phyloP scores from a whole-genome alignment of 106 monocot genomes.

The Dactylorhiza incarnata region DNA sequence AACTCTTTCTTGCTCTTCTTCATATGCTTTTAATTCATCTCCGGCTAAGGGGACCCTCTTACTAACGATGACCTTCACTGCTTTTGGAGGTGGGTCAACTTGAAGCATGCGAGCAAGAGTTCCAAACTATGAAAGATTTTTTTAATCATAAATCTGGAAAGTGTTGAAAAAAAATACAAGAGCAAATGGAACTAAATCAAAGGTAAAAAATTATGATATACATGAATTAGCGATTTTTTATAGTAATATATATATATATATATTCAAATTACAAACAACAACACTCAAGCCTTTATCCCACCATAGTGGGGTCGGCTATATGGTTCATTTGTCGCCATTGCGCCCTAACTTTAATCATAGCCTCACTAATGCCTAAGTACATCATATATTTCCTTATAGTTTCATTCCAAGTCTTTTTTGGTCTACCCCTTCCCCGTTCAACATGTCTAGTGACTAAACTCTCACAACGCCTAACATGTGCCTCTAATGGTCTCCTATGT shows the following conservation, averaged over 20 bases:
- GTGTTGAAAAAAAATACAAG: background rate
- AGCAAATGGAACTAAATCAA: background rate
- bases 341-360: too few species aligned
- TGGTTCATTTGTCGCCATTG: too few species aligned
- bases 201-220: background rate
- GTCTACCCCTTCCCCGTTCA: too few species aligned
- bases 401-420: too few species aligned
- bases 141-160: conserved; percentile 5
- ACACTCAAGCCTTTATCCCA: too few species aligned
- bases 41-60: conserved; percentile 89
- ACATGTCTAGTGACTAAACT: too few species aligned
- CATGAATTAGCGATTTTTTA: conserved; percentile 1
- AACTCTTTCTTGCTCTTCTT: conserved; percentile 75
- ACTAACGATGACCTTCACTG: conserved; percentile 88
- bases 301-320: too few species aligned
- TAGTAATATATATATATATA: too few species aligned
- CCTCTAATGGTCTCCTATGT: too few species aligned
- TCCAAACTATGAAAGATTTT: conserved; percentile 66
- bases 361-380: too few species aligned
- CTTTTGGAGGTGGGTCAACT: conserved; percentile 98
- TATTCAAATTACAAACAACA: background rate
- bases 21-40: conserved; percentile 89
- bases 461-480: too few species aligned
- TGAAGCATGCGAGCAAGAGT: conserved; percentile 98
- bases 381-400: too few species aligned